Conservation (phyloP, 2,329 filamentous ascomycete genomes). For the Sclerotinia sclerotiorum region DNA sequence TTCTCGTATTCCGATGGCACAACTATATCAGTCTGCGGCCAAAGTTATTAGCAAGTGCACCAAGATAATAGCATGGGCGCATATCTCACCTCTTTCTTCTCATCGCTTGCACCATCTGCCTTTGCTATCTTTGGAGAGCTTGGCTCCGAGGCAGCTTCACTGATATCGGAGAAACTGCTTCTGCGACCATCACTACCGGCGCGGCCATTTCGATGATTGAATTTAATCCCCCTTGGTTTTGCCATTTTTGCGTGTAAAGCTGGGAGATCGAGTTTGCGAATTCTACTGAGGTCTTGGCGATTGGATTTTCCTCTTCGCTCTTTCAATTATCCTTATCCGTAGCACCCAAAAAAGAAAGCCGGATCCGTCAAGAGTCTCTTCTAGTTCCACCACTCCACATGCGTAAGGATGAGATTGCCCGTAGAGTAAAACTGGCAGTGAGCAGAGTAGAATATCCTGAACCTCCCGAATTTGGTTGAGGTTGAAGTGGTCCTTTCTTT, state of each 20-base stretch:
- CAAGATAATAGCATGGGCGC: neutral
- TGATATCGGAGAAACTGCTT: constrained; percentile 70
- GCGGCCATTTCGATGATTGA: constrained; percentile 44
- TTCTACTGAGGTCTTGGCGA: constrained; percentile 19
- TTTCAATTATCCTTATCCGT: constrained; percentile 8
- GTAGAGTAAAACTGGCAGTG: neutral
- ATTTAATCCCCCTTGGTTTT: constrained; percentile 54
- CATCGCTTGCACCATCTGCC: constrained; percentile 42
- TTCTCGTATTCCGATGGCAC: constrained; percentile 81
- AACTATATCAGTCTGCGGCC: constrained; percentile 28
- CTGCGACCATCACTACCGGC: constrained; percentile 49
- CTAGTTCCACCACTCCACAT: neutral
- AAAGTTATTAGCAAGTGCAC: constrained; percentile 30
- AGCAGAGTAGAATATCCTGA: neutral
- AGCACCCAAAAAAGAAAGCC: constrained; percentile 1
- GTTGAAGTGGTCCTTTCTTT: neutral
- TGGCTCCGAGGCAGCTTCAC: constrained; percentile 54
- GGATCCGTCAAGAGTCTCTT: constrained; percentile 15
- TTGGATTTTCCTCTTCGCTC: constrained; percentile 12
- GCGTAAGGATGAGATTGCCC: neutral
- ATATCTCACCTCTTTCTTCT: constrained; percentile 15
- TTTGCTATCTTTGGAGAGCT: constrained; percentile 35
- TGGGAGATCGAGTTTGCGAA: constrained; percentile 22
- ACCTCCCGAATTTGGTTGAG: neutral
- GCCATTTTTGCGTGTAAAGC: constrained; percentile 41